Base-by-base conservation (phyloP, 208 protist genomes). In the Trypanosoma scelopori region DNA sequence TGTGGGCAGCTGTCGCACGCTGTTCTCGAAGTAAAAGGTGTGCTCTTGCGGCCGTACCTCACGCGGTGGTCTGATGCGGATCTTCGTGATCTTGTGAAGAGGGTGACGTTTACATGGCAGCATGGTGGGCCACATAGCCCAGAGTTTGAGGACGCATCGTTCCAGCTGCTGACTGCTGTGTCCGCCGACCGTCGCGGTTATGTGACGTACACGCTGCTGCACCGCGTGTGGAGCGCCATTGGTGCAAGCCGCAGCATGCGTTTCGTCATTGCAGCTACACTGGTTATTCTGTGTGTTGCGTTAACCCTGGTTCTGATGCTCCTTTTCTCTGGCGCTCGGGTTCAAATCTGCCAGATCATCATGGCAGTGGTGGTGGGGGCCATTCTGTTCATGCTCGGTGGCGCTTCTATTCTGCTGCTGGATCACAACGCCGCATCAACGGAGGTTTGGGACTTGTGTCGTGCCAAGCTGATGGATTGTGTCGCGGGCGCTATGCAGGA, bases 381-480 rank as follows among this genome's bases (percentile, higher is more conserved):
- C 7, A 37, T 55, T 49, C 49, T 83, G 4, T 37, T 87, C 13
- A 5, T 79, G 5, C 61, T 62, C 18, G 64, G 62, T 51, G 45
- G 63, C 12, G 25, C 83, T 35, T 28, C 58, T 4, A 20, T 80
- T 27, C 32, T 91, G n/a, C 41, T 89, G 1, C 46, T 82, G 22
- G 71, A 85, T 49, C 81, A 92, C 77, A 94, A 90, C 64, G 66
- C 76, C 16, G 84, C 78, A 55, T 74, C 82, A n/a, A 67, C 79
- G 37, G 50, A 69, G 1, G 68, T 82, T 1, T 76, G 74, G 22
- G 74, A 48, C 5, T 85, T 87, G 61, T 82, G 87, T 56, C 71
- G 71, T 7, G 61, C 69, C 43, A 72, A 84, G 47, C 69, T 76
- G 18, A 53, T 85, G 55, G 67, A 61, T 9, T 25, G 65, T 32